These are phyloP conservation scores for Xylaria polymorpha DNA, from an alignment of 2,329 filamentous ascomycete genomes.

Conservation along the genomic window DNA sequence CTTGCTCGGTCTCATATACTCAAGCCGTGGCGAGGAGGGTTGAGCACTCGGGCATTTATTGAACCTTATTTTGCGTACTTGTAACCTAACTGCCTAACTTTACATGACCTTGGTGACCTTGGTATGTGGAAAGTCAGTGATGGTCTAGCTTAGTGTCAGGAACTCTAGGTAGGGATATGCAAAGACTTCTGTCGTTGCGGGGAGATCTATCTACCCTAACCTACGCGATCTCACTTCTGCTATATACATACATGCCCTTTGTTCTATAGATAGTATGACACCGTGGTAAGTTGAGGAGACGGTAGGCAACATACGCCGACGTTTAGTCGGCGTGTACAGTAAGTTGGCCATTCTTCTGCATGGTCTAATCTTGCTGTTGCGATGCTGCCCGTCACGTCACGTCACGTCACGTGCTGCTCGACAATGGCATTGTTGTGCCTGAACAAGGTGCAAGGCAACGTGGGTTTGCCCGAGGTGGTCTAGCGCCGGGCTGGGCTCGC, in stretches of 20 bases:
- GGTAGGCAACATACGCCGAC: no score
- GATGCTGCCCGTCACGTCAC: not conserved
- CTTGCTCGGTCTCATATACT: not conserved
- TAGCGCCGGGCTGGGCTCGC: slow-evolving; percentile 9
- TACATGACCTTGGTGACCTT: not conserved
- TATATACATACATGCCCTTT: no score
- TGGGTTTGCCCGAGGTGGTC: not conserved
- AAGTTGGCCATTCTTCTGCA: no score
- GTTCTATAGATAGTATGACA: no score
- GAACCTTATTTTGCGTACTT: not conserved
- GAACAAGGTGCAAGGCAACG: not conserved
- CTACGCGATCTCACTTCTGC: no score
- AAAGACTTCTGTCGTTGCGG: no score
- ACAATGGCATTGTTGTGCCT: slow-evolving; percentile 17
- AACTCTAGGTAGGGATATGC: no score
- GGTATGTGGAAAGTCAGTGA: not conserved
- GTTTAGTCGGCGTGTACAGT: no score
- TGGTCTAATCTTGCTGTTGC: no score
- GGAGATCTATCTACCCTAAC: no score
- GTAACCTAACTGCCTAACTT: not conserved
- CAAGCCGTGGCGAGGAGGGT: not conserved
- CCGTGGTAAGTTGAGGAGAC: no score
- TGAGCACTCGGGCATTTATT: not conserved
- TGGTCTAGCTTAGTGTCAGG: no score
- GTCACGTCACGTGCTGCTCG: slow-evolving; percentile 6